A percentile compares a stretch with the other conserved stretches of the same genome.
Conservation (phyloP, 1,284 basidiomycete species). For the Tilletiopsis washingtonensis region DNA sequence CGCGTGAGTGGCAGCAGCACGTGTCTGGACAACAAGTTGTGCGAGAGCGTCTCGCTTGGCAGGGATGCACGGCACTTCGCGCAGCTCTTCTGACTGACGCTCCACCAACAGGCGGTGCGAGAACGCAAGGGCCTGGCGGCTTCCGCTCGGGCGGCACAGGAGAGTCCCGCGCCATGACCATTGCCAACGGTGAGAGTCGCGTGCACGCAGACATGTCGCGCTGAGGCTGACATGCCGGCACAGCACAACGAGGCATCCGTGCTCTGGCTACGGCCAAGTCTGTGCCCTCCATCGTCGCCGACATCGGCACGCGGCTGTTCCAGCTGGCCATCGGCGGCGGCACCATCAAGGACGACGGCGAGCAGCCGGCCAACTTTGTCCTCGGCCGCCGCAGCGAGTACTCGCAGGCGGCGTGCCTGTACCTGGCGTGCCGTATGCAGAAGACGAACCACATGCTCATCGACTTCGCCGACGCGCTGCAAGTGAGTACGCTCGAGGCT, state of each 20-base stretch:
- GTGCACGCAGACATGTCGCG: too few species aligned
- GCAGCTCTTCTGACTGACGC: not conserved
- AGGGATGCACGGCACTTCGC: not conserved
- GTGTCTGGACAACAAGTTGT: too few species aligned
- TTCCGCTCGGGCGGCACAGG: conserved; percentile 41
- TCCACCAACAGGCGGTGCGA: conserved; percentile 19
- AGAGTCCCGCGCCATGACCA: conserved; percentile 66
- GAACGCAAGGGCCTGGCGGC: conserved; percentile 37
- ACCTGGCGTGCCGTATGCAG: conserved; percentile 84
- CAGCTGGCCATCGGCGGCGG: conserved; percentile 81
- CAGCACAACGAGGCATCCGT: conserved; percentile 3
- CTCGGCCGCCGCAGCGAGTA: conserved; percentile 78
- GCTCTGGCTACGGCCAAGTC: conserved; percentile 43
- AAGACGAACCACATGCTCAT: conserved; percentile 93
- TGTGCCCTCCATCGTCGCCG: conserved; percentile 68
- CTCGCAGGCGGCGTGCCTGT: conserved; percentile 89
- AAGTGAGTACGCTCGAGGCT: conserved; percentile 8
- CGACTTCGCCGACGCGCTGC: conserved; percentile 62
- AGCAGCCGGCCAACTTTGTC: conserved; percentile 43
- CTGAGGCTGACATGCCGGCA: not conserved
- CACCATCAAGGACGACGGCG: conserved; percentile 12
- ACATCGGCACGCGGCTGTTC: conserved; percentile 78
- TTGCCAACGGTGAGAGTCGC: conserved; percentile 68
- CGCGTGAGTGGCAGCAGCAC: conserved; percentile 59
- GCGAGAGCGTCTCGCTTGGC: not conserved